Evolutionary conservation across 169 alveolate genomes (phyloP).

Genomic region (Eimeria sp.): DNA sequence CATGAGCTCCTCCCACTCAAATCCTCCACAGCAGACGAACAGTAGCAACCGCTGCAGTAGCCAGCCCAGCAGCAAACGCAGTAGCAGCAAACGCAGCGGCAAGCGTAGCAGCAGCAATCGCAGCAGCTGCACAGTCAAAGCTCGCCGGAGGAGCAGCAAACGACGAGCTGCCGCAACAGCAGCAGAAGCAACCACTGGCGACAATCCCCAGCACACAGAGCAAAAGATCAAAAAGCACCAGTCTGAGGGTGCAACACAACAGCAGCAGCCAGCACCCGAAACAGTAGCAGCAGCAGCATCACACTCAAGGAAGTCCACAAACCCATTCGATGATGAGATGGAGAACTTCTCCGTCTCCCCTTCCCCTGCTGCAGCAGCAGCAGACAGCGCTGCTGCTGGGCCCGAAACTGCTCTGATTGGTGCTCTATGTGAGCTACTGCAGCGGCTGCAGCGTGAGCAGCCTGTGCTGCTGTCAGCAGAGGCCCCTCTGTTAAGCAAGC

Average conservation of each 20-base stretch:
- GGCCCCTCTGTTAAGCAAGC: neutral
- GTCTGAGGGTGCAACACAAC: neutral
- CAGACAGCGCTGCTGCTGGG: neutral
- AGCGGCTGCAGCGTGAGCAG: conserved; percentile 17
- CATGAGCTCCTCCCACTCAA: no score
- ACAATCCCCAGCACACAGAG: neutral
- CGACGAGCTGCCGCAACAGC: neutral
- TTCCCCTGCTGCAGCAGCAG: no score
- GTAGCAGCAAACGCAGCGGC: no score
- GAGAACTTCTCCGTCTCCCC: neutral
- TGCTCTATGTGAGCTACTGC: neutral
- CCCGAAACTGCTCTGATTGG: neutral
- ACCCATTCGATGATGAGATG: conserved; percentile 6
- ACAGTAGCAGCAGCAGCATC: neutral
- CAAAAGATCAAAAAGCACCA: neutral
- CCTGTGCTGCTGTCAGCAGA: conserved; percentile 12
- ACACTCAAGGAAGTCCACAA: neutral
- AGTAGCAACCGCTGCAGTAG: neutral
- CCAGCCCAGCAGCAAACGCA: no score
- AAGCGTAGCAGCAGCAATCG: no score
- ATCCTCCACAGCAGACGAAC: neutral
- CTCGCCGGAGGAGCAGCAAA: neutral
- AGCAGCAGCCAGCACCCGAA: no score
- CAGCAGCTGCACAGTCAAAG: neutral
- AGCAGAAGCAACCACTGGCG: neutral